phyloP scores from a whole-genome alignment of 2,329 filamentous ascomycete species.

The Fusarium papillatum region DNA sequence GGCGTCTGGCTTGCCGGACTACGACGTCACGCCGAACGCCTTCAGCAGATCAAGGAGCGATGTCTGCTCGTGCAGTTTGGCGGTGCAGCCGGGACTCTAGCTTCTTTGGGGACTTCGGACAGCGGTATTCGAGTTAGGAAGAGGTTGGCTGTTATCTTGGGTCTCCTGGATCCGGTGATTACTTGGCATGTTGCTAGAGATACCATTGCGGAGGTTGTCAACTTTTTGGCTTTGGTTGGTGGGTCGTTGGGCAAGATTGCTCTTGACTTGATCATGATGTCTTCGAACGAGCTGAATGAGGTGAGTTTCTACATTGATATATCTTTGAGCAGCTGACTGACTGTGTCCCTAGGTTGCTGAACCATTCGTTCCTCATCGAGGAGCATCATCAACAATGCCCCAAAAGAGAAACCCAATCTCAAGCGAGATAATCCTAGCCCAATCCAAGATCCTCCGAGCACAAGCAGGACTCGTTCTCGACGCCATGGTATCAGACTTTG shows the following conservation, averaged over 20 bases:
- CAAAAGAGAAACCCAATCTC: constrained; percentile 72
- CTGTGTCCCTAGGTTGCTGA: constrained; percentile 61
- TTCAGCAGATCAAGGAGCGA: constrained; percentile 60
- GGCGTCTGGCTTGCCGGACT: constrained; percentile 67
- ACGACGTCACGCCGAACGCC: constrained; percentile 61
- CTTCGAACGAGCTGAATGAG: constrained; percentile 63
- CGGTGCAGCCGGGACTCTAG: constrained; percentile 68
- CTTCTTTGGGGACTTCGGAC: constrained; percentile 62
- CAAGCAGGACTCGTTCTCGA: constrained; percentile 66
- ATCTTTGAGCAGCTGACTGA: constrained; percentile 63
- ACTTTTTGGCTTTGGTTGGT: constrained; percentile 66
- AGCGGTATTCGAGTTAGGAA: constrained; percentile 63
- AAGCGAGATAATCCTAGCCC: constrained; percentile 67
- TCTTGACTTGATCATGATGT: constrained; percentile 69
- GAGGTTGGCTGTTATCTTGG: constrained; percentile 62
- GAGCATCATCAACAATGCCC: constrained; percentile 69
- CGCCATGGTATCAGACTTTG: constrained; percentile 70
- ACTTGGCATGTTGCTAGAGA: constrained; percentile 71
- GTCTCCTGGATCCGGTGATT: constrained; percentile 63
- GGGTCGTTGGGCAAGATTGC: constrained; percentile 68
- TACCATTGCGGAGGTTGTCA: constrained; percentile 65
- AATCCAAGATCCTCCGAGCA: constrained; percentile 66
- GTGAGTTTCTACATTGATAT: constrained; percentile 62
- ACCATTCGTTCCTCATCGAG: constrained; percentile 64
- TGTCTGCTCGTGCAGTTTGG: constrained; percentile 68